Percentiles rank a stretch among this genome's conserved stretches.
phyloP scores from a whole-genome alignment of 345 rosid species.

The Turritis glabra region DNA sequence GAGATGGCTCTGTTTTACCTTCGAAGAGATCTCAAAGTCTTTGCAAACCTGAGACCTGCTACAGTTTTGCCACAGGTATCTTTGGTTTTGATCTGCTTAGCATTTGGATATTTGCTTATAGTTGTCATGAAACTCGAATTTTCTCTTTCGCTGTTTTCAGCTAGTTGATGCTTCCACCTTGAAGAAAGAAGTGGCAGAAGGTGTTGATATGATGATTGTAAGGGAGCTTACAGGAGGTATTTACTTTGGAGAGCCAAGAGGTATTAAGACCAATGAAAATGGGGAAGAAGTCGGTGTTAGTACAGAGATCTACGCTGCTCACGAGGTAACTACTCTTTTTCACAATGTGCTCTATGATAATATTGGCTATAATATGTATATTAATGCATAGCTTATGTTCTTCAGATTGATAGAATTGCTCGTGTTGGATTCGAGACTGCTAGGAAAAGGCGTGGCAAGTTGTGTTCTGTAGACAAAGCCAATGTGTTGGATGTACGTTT shows the following conservation, averaged over 20 bases:
- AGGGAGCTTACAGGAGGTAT: constrained; percentile 99
- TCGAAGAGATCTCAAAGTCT: constrained; percentile 81
- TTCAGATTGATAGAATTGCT: constrained; percentile 93
- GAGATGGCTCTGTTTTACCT: constrained; percentile 85
- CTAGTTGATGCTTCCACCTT: constrained; percentile 86
- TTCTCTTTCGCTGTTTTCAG: constrained; percentile 35
- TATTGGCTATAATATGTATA: neutral
- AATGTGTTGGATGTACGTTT: constrained; percentile 83
- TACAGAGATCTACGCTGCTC: constrained; percentile 80
- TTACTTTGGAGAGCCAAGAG: constrained; percentile 93
- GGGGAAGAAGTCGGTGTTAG: constrained; percentile 88
- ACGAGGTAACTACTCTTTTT: constrained; percentile 54
- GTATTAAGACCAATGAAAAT: constrained; percentile 57
- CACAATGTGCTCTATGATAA: neutral
- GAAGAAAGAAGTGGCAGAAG: constrained; percentile 92
- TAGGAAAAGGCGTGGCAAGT: constrained; percentile 70
- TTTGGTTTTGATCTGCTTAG: neutral
- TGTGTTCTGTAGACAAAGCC: constrained; percentile 97
- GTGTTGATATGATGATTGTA: constrained; percentile 92
- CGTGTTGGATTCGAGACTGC: constrained; percentile 95
- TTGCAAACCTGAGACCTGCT: constrained; percentile 91
- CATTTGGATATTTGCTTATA: neutral
- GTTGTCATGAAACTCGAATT: neutral
- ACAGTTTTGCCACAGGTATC: constrained; percentile 79
- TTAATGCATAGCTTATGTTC: constrained; percentile 7